Evolutionary conservation across 768 basidiomycete genomes (phyloP).

Genomic region (Tephrocybe sp.): DNA sequence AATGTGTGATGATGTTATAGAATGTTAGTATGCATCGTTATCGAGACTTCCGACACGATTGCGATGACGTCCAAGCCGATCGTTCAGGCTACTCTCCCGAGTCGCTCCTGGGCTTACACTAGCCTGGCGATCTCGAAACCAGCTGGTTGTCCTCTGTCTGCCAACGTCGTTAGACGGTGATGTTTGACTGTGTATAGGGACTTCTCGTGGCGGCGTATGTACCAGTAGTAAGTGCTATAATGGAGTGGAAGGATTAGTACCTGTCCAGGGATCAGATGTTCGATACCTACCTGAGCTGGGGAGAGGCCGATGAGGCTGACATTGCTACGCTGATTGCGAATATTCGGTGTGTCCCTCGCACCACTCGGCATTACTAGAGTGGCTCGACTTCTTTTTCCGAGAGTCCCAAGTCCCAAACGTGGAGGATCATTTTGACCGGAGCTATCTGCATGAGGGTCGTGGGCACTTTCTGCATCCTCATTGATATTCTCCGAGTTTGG

Average conservation of each 20-base stretch:
- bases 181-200: slow-evolving; percentile 29
- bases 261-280: slow-evolving; percentile 1
- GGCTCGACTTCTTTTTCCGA: slow-evolving; percentile 38
- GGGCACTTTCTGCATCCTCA: slow-evolving; percentile 27
- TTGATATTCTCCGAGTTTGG: slow-evolving; percentile 28
- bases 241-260: background rate
- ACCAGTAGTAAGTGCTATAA: slow-evolving; percentile 61
- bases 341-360: slow-evolving; percentile 38
- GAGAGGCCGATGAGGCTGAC: slow-evolving; percentile 69
- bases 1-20: background rate
- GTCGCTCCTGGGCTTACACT: slow-evolving; percentile 11
- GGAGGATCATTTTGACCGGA: slow-evolving; percentile 21
- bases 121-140: slow-evolving; percentile 22
- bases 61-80: slow-evolving; percentile 20
- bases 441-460: slow-evolving; percentile 14
- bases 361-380: slow-evolving; percentile 50
- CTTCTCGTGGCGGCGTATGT: slow-evolving; percentile 60
- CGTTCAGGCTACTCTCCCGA: slow-evolving; percentile 21
- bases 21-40: slow-evolving; percentile 12
- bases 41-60: slow-evolving; percentile 23
- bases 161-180: slow-evolving; percentile 26
- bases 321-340: slow-evolving; percentile 53
- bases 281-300: slow-evolving; percentile 60
- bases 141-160: slow-evolving; percentile 38
- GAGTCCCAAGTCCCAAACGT: slow-evolving; percentile 27